These are phyloP conservation scores for Torulaspora gathmanii DNA, from an alignment of 805 yeast genomes.

Conservation along the genomic window DNA sequence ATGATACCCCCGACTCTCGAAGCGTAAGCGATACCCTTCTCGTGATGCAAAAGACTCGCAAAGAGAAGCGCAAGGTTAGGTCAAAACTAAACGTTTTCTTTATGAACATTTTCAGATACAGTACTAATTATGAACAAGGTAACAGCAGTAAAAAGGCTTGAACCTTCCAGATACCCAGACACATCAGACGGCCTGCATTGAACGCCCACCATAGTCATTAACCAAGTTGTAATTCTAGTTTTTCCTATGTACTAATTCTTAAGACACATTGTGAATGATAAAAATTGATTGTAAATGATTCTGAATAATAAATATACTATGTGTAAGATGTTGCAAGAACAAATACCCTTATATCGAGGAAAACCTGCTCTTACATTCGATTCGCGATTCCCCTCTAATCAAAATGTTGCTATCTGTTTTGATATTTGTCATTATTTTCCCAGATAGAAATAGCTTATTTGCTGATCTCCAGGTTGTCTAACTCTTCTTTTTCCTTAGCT, in stretches of 20 bases:
- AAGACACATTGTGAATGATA: slow-evolving; percentile 1
- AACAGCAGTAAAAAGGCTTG: background rate
- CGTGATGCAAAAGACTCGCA: slow-evolving; percentile 8
- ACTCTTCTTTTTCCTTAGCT: slow-evolving; percentile 77
- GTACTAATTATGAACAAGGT: slow-evolving; percentile 4
- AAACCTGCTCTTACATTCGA: background rate
- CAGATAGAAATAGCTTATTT: slow-evolving; percentile 11
- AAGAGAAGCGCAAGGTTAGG: slow-evolving; percentile 17
- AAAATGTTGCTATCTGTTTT: background rate
- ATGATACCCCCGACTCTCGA: slow-evolving; percentile 14
- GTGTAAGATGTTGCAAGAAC: slow-evolving; percentile 1
- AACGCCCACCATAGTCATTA: background rate
- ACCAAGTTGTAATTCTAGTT: slow-evolving; percentile 5
- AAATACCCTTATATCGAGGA: slow-evolving; percentile 3
- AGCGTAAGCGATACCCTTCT: slow-evolving; percentile 28
- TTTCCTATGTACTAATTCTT: slow-evolving; percentile 2
- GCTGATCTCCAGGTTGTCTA: slow-evolving; percentile 64
- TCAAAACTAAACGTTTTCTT: slow-evolving; percentile 22
- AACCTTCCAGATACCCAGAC: background rate
- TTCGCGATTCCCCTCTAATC: background rate
- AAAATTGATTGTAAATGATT: background rate
- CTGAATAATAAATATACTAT: slow-evolving; percentile 4
- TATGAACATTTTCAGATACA: slow-evolving; percentile 17
- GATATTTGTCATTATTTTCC: background rate
- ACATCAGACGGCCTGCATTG: background rate